phyloP scores from a whole-genome alignment of 176 grass and related monocot genomes.

The Carex kokanica region DNA sequence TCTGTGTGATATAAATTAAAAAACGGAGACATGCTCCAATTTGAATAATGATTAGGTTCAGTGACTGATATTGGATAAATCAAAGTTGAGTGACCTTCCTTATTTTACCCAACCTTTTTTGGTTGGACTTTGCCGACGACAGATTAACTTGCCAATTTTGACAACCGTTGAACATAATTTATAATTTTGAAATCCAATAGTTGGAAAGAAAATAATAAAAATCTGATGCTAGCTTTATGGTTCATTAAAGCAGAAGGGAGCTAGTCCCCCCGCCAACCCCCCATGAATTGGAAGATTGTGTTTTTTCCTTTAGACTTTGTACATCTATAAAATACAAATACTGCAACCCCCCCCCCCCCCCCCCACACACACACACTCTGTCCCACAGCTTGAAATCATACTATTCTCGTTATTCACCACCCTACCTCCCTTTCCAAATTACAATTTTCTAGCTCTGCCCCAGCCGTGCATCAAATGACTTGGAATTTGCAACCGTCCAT shows the following conservation, averaged over 20 bases:
- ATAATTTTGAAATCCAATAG: too few species aligned
- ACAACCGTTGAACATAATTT: too few species aligned
- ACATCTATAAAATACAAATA: background rate
- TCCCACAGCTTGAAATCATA: background rate
- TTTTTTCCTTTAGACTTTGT: background rate
- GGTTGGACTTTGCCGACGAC: too few species aligned
- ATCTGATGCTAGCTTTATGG: too few species aligned
- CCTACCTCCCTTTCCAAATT: background rate
- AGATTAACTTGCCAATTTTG: too few species aligned
- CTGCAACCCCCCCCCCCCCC: background rate
- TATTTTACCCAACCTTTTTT: too few species aligned
- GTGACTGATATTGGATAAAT: background rate
- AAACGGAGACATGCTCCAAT: background rate
- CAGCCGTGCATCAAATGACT: background rate
- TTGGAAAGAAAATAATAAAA: too few species aligned
- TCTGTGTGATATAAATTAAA: background rate
- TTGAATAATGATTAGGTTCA: background rate
- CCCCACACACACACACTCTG: too few species aligned
- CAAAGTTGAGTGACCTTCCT: background rate
- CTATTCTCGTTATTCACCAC: background rate
- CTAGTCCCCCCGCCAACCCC: too few species aligned
- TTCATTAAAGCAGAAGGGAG: too few species aligned
- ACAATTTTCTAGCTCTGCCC: background rate
- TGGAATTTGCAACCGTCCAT: background rate
- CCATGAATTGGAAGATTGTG: too few species aligned